Evolutionary conservation across 2,329 filamentous ascomycete species (phyloP).

Genomic region (Fusarium pilosicola): DNA sequence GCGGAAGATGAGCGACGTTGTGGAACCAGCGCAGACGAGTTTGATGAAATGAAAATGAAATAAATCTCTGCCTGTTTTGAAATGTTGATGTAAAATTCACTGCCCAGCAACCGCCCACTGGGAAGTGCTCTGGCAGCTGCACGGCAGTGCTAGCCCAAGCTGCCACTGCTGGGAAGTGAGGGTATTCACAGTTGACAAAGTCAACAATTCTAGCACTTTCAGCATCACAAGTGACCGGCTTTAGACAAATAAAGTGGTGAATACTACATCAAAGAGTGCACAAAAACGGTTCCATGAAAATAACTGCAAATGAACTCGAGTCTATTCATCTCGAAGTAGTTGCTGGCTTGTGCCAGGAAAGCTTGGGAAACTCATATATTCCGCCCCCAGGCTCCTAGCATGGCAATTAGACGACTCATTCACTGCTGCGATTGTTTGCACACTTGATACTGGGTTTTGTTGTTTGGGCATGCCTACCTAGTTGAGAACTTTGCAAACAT

Average conservation of each 20-base stretch:
- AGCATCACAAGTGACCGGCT: neutral
- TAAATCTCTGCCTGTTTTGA: neutral
- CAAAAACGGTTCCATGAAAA: neutral
- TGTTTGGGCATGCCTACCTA: neutral
- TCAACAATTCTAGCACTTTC: neutral
- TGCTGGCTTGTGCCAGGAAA: neutral
- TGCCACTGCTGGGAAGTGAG: conserved; percentile 21
- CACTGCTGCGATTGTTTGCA: neutral
- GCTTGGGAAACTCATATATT: neutral
- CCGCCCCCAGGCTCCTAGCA: neutral
- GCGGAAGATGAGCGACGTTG: neutral
- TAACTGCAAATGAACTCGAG: neutral
- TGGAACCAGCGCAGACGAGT: neutral
- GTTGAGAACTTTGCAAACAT: neutral
- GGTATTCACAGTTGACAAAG: conserved; percentile 19
- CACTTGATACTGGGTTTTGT: no score
- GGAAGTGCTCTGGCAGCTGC: neutral
- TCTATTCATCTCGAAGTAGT: no score
- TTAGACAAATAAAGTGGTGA: neutral
- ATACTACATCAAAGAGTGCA: neutral
- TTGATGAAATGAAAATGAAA: neutral
- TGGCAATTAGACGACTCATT: neutral
- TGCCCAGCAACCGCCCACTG: neutral
- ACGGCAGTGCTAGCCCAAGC: conserved; percentile 8
- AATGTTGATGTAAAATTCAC: neutral